Evolutionary conservation across 441 rosid species (phyloP).

Genomic region (Euphorbia corollata): DNA sequence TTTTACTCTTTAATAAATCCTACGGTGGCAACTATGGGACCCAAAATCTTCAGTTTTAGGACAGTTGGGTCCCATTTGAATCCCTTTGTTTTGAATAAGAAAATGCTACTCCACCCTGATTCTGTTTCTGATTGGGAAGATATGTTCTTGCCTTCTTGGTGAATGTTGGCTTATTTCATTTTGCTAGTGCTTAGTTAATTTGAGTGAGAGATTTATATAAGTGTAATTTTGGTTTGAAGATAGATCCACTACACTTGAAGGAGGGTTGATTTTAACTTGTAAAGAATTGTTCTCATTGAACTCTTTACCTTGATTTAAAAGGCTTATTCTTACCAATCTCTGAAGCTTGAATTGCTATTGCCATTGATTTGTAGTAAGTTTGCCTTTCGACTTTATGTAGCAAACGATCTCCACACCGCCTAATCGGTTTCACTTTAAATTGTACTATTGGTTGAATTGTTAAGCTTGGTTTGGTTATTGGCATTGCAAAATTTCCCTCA

Average conservation of each 20-base stretch:
- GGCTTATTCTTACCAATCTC: neutral
- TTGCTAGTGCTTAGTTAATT: neutral
- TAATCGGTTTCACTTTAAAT: too few species aligned
- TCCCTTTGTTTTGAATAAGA: neutral
- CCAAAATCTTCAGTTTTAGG: slow-evolving; percentile 8
- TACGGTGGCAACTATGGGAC: slow-evolving; percentile 18
- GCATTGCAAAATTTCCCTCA: too few species aligned
- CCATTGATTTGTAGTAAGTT: neutral
- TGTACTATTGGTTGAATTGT: too few species aligned
- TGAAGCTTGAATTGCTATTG: neutral
- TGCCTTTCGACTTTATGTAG: too few species aligned
- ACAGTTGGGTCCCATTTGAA: slow-evolving; percentile 6
- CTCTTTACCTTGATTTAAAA: neutral
- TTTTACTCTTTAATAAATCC: slow-evolving; percentile 4
- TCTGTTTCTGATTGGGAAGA: neutral
- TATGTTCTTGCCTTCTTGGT: neutral
- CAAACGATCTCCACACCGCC: too few species aligned
- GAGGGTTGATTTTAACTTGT: too few species aligned
- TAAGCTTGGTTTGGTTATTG: too few species aligned
- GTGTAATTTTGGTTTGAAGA: too few species aligned
- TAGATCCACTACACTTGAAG: too few species aligned
- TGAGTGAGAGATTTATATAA: neutral
- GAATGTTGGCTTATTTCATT: neutral
- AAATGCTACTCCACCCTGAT: neutral
- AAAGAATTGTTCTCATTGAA: too few species aligned